Evolutionary conservation across 441 rosid genomes (phyloP), one percentile per base, ranked within the genome.

Genomic region (Erodium moschatum): DNA sequence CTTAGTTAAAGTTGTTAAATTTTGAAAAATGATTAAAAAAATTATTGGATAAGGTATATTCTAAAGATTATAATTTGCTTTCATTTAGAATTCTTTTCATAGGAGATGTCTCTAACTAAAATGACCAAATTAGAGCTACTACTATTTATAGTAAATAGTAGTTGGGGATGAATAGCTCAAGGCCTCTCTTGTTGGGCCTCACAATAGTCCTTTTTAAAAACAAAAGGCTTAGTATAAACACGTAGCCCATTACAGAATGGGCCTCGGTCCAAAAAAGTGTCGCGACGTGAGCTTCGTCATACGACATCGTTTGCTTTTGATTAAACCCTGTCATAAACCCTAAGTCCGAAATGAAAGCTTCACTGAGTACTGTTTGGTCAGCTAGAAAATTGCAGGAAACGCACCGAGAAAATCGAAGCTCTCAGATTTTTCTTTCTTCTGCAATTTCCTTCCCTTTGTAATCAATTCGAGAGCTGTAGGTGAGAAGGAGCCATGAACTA

Each of bases 401-500:
- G 38, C 38, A 33, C 4, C 38, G 38, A 33, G 38, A 33, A 33
- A 33, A 33, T 33, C 38, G 38, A 5, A 33, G 27, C 27, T 24
- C 27, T 2, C 27, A 24, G 27, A 24, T 24, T 24, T 24, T 24
- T 24, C 27, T 24, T 24, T 2, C 27, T 24, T n/a, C n/a, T n/a
- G n/a, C n/a, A n/a, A n/a, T n/a, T n/a, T n/a, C n/a, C n/a, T n/a
- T n/a, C 4, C 4, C 33, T 33, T 5, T 33, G 38, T 5, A 33
- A 33, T 5, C 38, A 33, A 33, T 33, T 33, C 6, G 38, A 33
- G 27, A 24, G 27, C 27, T 24, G 27, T 24, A 24, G 27, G 27
- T 24, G 27, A 33, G 38, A 50, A 5, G 67, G 16, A 52, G 67
- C 77, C 67, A 92, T 93, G 98, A 85, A 90, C 74, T 90, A 85